A percentile compares a stretch with the other conserved stretches of the same genome.
phyloP scores from a whole-genome alignment of 352 stramenopile species.

The Peronospora belbahrii region DNA sequence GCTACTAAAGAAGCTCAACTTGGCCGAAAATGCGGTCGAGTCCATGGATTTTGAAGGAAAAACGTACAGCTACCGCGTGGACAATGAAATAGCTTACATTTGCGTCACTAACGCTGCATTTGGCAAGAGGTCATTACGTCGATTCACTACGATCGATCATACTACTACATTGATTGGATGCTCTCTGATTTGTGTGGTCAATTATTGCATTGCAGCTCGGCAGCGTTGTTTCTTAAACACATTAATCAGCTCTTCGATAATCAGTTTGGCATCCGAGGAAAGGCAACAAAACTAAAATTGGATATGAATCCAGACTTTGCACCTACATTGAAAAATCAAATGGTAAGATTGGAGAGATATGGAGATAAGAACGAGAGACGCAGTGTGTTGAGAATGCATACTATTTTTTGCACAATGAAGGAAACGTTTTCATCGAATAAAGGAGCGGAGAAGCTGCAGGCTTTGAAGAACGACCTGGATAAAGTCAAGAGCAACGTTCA shows the following conservation, averaged over 20 bases:
- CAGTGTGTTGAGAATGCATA: constrained; percentile 2
- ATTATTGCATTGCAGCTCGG: constrained; percentile 32
- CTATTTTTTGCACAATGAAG: constrained; percentile 18
- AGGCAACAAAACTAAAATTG: constrained; percentile 82
- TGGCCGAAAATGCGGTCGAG: constrained; percentile 62
- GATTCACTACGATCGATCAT: neutral
- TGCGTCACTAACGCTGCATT: constrained; percentile 76
- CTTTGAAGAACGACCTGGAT: constrained; percentile 75
- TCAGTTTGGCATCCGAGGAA: constrained; percentile 80
- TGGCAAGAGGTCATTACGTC: constrained; percentile 82
- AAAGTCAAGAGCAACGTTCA: constrained; percentile 73
- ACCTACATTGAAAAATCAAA: constrained; percentile 77
- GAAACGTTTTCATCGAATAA: constrained; percentile 72
- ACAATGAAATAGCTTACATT: constrained; percentile 79
- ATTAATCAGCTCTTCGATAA: constrained; percentile 83
- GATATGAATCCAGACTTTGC: constrained; percentile 85
- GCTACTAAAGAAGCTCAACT: constrained; percentile 82
- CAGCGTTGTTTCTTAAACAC: constrained; percentile 76
- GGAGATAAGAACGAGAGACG: neutral
- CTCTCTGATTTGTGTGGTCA: constrained; percentile 1
- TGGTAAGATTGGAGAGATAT: constrained; percentile 30
- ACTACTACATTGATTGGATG: neutral
- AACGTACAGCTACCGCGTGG: constrained; percentile 82
- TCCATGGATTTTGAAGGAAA: constrained; percentile 76
- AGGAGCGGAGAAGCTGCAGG: constrained; percentile 68